phyloP scores from a whole-genome alignment of 2,329 filamentous ascomycete genomes.

The Domatiomyces catenatus region DNA sequence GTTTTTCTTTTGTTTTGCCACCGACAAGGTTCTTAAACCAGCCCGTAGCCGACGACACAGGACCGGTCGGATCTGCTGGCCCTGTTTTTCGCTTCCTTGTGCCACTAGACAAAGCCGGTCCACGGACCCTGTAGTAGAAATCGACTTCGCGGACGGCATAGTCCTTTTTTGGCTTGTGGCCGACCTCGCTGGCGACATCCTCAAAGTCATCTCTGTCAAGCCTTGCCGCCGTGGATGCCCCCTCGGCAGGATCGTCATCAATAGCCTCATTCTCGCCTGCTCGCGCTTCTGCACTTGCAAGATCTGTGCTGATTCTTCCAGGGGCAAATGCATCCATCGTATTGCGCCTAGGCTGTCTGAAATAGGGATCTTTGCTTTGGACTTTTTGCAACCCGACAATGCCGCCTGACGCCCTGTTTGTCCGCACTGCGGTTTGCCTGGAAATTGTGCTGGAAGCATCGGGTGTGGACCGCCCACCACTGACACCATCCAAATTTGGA shows the following conservation, averaged over 20 bases:
- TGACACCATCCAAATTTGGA: slow-evolving; percentile 30
- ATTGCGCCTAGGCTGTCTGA: slow-evolving; percentile 62
- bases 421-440: slow-evolving; percentile 43
- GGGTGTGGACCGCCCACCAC: slow-evolving; percentile 45
- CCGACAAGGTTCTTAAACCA: slow-evolving; percentile 73
- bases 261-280: slow-evolving; percentile 37
- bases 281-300: slow-evolving; percentile 12
- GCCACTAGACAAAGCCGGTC: slow-evolving; percentile 70
- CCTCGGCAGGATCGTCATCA: slow-evolving; percentile 26
- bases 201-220: slow-evolving; percentile 28
- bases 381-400: slow-evolving; percentile 31
- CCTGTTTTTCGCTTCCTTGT: slow-evolving; percentile 82
- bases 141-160: slow-evolving; percentile 77
- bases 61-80: slow-evolving; percentile 83
- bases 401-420: slow-evolving; percentile 29
- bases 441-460: slow-evolving; percentile 56
- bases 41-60: slow-evolving; percentile 72
- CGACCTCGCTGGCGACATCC: slow-evolving; percentile 27
- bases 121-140: slow-evolving; percentile 88
- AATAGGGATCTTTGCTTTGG: slow-evolving; percentile 62
- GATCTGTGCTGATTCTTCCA: neutral
- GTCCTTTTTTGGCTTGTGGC: slow-evolving; percentile 49
- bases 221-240: slow-evolving; percentile 10
- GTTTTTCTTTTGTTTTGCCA: slow-evolving; percentile 82
- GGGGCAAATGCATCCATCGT: slow-evolving; percentile 39